Percentiles rank a stretch among this genome's conserved stretches.
These are phyloP conservation scores for Phytophthora capsici DNA, from an alignment of 352 stramenopile species.

Conservation along the genomic window DNA sequence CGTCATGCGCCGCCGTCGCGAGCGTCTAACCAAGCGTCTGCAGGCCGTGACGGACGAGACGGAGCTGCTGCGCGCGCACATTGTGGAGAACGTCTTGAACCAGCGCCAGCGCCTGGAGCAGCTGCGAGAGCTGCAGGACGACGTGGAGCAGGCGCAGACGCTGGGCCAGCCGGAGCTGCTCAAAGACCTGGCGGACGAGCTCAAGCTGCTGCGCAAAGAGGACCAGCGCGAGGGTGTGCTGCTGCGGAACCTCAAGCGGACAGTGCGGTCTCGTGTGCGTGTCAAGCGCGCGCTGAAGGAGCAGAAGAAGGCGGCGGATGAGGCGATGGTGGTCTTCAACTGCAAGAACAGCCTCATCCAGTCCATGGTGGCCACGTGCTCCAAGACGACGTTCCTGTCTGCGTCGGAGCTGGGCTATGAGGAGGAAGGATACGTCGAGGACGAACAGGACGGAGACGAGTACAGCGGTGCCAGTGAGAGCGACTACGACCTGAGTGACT, in stretches of 20 bases:
- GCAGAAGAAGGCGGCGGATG: conserved; percentile 48
- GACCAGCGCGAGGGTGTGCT: conserved; percentile 51
- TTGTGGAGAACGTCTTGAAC: conserved; percentile 59
- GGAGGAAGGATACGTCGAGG: conserved; percentile 42
- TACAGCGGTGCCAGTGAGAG: conserved; percentile 49
- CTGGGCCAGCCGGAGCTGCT: conserved; percentile 59
- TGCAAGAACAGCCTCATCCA: conserved; percentile 72
- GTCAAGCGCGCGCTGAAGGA: conserved; percentile 41
- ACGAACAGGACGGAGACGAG: conserved; percentile 32
- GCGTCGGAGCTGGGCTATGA: conserved; percentile 21
- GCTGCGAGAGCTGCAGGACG: conserved; percentile 57
- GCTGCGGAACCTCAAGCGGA: conserved; percentile 55
- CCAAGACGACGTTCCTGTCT: conserved; percentile 41
- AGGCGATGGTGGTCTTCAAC: conserved; percentile 52
- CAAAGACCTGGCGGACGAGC: conserved; percentile 55
- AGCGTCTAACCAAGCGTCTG: conserved; percentile 53
- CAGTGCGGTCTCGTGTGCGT: conserved; percentile 41
- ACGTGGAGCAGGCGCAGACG: conserved; percentile 59
- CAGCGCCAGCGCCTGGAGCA: conserved; percentile 54
- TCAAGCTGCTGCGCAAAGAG: conserved; percentile 55
- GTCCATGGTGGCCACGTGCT: conserved; percentile 53
- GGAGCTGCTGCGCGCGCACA: conserved; percentile 53
- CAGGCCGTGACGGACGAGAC: conserved; percentile 55
- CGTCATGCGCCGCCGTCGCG: conserved; percentile 59
- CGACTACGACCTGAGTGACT: conserved; percentile 46